phyloP scores from a whole-genome alignment of 2,329 filamentous ascomycete species.

The Aspergillus arachidicola region DNA sequence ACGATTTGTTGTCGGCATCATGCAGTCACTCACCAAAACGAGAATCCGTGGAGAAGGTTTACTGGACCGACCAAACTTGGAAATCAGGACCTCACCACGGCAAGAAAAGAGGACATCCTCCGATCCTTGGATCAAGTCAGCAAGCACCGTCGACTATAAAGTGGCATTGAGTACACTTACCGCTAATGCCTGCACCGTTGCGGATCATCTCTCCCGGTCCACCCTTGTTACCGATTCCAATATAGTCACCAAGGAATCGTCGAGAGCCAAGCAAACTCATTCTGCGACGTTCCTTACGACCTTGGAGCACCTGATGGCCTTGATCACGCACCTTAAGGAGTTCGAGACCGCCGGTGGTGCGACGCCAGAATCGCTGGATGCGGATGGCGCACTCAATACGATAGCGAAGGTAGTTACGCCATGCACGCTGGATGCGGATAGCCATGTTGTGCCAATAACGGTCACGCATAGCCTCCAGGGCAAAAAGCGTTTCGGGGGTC shows the following conservation, averaged over 20 bases:
- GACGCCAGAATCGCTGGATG: conserved; percentile 94
- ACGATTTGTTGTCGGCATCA: not conserved
- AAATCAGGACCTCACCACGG: conserved; percentile 83
- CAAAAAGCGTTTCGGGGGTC: conserved; percentile 94
- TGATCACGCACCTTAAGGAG: conserved; percentile 86
- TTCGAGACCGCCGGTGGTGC: conserved; percentile 86
- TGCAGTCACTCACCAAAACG: conserved; percentile 59
- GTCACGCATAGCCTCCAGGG: conserved; percentile 95
- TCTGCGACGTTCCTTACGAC: conserved; percentile 85
- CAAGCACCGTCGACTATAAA: not conserved
- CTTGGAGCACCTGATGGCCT: conserved; percentile 78
- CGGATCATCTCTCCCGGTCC: conserved; percentile 83
- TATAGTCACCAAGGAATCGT: conserved; percentile 91
- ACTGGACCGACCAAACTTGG: conserved; percentile 94
- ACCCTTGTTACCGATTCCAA: conserved; percentile 78
- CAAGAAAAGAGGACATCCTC: conserved; percentile 88
- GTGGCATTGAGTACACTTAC: conserved; percentile 45
- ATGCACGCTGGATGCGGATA: conserved; percentile 93
- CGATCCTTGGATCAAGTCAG: conserved; percentile 31
- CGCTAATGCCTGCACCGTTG: conserved; percentile 68
- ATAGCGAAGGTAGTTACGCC: conserved; percentile 94
- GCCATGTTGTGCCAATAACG: conserved; percentile 99
- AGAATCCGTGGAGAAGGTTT: conserved; percentile 86
- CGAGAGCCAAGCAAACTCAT: conserved; percentile 91
- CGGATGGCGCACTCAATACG: conserved; percentile 88